phyloP scores from a whole-genome alignment of 345 rosid genomes.

The Hypericum androsaemum region DNA sequence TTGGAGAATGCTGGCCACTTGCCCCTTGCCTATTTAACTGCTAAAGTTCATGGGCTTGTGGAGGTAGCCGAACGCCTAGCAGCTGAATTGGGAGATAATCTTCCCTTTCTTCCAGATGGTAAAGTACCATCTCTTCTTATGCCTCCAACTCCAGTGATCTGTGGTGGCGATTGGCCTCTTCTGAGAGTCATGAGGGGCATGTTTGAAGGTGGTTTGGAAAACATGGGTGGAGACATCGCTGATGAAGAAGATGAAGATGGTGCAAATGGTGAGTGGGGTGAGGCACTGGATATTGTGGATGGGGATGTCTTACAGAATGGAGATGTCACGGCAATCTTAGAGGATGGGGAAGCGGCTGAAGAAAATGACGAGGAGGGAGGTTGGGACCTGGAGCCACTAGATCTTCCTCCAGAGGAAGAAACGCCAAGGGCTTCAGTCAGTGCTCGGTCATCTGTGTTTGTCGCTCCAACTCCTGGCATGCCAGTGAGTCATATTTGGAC shows the following conservation, averaged over 20 bases:
- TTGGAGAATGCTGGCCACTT: conserved; percentile 82
- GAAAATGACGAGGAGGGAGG: conserved; percentile 72
- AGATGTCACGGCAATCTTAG: conserved; percentile 45
- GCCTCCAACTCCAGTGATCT: conserved; percentile 65
- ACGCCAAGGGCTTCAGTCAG: conserved; percentile 55
- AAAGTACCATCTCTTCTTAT: conserved; percentile 61
- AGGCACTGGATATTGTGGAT: conserved; percentile 65
- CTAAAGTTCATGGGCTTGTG: conserved; percentile 67
- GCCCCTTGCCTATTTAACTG: conserved; percentile 80
- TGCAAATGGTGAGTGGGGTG: conserved; percentile 69
- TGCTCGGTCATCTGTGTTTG: conserved; percentile 56
- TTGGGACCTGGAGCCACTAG: conserved; percentile 93
- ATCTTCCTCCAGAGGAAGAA: conserved; percentile 76
- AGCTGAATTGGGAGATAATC: conserved; percentile 55
- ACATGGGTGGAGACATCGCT: conserved; percentile 33
- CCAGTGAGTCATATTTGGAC: conserved; percentile 85
- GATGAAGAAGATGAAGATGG: conserved; percentile 70
- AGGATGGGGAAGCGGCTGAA: conserved; percentile 56
- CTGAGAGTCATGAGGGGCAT: conserved; percentile 89
- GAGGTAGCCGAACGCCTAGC: conserved; percentile 71
- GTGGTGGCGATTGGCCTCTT: conserved; percentile 97
- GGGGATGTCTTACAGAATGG: conserved; percentile 57
- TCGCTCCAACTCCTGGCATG: conserved; percentile 81
- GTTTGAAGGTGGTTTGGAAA: conserved; percentile 85
- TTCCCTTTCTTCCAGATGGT: conserved; percentile 66